Base-by-base conservation (phyloP, 1,284 basidiomycete genomes). In the Moesziomyces parantarcticus region DNA sequence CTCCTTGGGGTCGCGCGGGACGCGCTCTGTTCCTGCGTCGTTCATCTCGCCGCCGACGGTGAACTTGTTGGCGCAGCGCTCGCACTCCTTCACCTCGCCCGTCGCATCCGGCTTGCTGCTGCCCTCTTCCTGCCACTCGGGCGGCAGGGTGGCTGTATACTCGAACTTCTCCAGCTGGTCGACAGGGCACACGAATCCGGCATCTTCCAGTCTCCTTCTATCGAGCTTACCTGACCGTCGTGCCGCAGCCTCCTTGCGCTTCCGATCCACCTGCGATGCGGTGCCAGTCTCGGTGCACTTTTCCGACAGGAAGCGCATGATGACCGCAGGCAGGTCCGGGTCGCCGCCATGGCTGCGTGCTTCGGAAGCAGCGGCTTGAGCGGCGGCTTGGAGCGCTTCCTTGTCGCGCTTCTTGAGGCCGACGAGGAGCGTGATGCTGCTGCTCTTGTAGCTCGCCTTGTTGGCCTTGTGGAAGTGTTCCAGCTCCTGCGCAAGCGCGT, bases 281-380 rank as follows among this genome's bases (percentile, higher is more conserved):
- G 75, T 74, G 5, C 78, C 78, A 0, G 64, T 77, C 51, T 80
- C 77, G 21, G 75, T 74, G 46, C 77, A 80, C 13, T 48, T 25
- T 9, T 59, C 53, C 10, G 59, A 14, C 13, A 69, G 23, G 18
- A 52, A 23, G 10, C 34, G 41, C 55, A 61, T 32, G 6, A 68
- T 42, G 14, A 16, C 32, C 2, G 54, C 63, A 36, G 46, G 51
- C 41, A 64, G 26, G 11, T 60, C 44, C 8, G 55, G 5, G 2
- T 25, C 41, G 22, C 42, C 51, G 16, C 54, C 44, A 21, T 63
- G 50, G 1, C 43, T 34, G 3, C 52, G 32, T 6, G 56, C 41
- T 18, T 65, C 58, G 7, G 49, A 43, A 5, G 50, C 59, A 8
- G 70, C 69, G 7, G 56, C 49, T 1, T 48, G 13, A 1, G 53